Base-by-base conservation (phyloP, 176 grass and related monocot species). In the Dendrocalamus sinicus region DNA sequence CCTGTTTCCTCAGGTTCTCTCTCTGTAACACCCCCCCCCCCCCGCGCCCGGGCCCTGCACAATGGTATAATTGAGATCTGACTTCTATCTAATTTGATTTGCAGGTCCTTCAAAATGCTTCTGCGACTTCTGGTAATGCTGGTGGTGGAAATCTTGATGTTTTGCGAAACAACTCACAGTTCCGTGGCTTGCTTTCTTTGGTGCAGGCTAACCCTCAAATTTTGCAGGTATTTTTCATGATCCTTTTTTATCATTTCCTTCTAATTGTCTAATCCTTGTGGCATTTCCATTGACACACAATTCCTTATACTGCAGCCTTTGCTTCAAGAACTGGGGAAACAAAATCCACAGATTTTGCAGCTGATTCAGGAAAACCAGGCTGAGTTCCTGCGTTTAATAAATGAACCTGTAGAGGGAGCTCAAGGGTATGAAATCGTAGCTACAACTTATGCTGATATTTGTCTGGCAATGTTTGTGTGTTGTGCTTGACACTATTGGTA, bases 151-250 rank as follows among this genome's bases (percentile, higher is more conserved):
- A 75, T 80, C 84, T 93, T 43, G 89, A 91, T 46, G 72, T 91
- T 61, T 35, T 91, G 67, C 78, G 86, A 6, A 91, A 91, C 82
- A 93, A 86, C 57, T 70, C 89, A 57, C 83, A 93, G 89, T 93
- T 93, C 83, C 86, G 86, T 55, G 76, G 82, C 24, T 80, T 91
- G 50, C 85, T 91, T 73, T 79, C 83, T 52, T 80, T 93, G 73
- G 86, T 93, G 77, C 92, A 93, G 86, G 76, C 92, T 67, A 93
- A 93, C 24, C 92, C 92, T 71, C 88, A 93, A 76, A 93, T 91
- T 44, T 61, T 93, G 60, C 86, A 91, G 89, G 89, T 91, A 45
- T 69, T 67, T 24, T 69, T 51, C 63, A 48, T 24, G 1, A 5
- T 78, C 12, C 7, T 45, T 43, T 45, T 0, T 45, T 24, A 44